Evolutionary conservation across 805 yeast species (phyloP).

Genomic region (Monosporozyma siamensis): DNA sequence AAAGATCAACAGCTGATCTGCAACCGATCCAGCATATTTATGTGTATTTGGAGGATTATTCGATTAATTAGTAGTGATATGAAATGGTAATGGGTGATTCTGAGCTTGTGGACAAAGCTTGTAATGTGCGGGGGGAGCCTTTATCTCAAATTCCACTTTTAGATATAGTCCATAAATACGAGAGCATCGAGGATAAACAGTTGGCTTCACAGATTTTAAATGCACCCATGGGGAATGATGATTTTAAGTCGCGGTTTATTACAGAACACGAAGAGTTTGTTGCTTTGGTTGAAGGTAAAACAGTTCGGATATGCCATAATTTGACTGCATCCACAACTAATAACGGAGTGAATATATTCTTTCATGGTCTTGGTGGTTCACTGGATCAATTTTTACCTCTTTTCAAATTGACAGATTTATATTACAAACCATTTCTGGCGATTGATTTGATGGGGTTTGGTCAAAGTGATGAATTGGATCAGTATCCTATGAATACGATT

Average conservation of each 20-base stretch:
- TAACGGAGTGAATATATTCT: slow-evolving; percentile 40
- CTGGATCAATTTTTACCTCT: slow-evolving; percentile 75
- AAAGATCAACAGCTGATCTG: no score
- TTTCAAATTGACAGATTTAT: slow-evolving; percentile 47
- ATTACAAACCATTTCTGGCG: slow-evolving; percentile 54
- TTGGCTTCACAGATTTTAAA: slow-evolving; percentile 8
- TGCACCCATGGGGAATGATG: no score
- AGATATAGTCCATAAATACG: slow-evolving; percentile 14
- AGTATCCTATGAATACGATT: slow-evolving; percentile 16
- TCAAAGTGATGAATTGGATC: slow-evolving; percentile 24
- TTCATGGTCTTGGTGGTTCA: slow-evolving; percentile 91
- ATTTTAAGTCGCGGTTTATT: slow-evolving; percentile 21
- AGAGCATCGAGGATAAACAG: slow-evolving; percentile 6
- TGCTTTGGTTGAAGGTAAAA: neutral
- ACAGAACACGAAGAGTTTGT: slow-evolving; percentile 10
- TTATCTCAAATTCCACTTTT: slow-evolving; percentile 13
- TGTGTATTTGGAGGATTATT: no score
- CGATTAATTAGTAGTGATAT: no score
- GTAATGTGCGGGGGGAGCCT: slow-evolving; percentile 14
- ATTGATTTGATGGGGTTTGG: slow-evolving; percentile 91
- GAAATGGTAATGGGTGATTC: no score
- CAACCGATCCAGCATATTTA: no score
- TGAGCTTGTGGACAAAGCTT: no score
- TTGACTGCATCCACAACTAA: slow-evolving; percentile 2
- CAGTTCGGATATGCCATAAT: slow-evolving; percentile 21